Conservation (phyloP, 1,284 basidiomycete genomes). For the Sphaerobolus stellatus region DNA sequence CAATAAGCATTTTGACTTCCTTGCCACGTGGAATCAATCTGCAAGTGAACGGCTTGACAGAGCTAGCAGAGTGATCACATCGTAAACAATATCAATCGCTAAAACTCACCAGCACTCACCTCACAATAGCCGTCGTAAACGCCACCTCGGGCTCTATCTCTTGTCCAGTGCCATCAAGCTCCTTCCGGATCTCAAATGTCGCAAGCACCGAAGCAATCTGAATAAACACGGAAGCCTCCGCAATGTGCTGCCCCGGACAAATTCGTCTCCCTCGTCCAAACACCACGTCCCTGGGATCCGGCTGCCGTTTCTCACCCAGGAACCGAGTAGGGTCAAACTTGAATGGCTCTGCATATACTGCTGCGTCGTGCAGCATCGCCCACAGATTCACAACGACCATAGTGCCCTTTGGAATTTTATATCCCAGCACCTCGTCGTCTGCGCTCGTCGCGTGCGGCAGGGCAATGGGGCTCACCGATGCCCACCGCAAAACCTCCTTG, state of each 20-base stretch:
- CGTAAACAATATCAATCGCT: neutral
- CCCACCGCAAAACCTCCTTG: slow-evolving; percentile 27
- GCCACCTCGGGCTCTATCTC: slow-evolving; percentile 39
- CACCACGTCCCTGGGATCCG: slow-evolving; percentile 35
- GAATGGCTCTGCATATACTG: slow-evolving; percentile 18
- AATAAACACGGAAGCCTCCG: slow-evolving; percentile 54
- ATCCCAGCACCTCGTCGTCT: slow-evolving; percentile 16
- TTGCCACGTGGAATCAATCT: slow-evolving; percentile 1
- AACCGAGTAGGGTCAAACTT: slow-evolving; percentile 22
- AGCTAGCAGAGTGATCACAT: slow-evolving; percentile 1
- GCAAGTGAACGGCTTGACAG: slow-evolving; percentile 10
- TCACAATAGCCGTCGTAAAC: slow-evolving; percentile 11
- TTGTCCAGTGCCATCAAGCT: slow-evolving; percentile 45
- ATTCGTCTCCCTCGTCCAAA: slow-evolving; percentile 43
- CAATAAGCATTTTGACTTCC: neutral
- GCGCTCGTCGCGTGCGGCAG: slow-evolving; percentile 20
- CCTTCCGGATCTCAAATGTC: slow-evolving; percentile 50
- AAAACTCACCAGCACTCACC: neutral
- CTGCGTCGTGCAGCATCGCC: slow-evolving; percentile 21
- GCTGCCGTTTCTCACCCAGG: slow-evolving; percentile 20
- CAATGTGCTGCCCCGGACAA: slow-evolving; percentile 36
- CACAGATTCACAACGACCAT: slow-evolving; percentile 18
- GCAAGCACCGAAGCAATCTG: slow-evolving; percentile 50
- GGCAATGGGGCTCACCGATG: slow-evolving; percentile 7
- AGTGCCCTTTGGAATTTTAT: slow-evolving; percentile 18